Evolutionary conservation across 768 basidiomycete genomes (phyloP), one percentile per base, ranked within the genome.

Genomic region (Tricholoma sp.): DNA sequence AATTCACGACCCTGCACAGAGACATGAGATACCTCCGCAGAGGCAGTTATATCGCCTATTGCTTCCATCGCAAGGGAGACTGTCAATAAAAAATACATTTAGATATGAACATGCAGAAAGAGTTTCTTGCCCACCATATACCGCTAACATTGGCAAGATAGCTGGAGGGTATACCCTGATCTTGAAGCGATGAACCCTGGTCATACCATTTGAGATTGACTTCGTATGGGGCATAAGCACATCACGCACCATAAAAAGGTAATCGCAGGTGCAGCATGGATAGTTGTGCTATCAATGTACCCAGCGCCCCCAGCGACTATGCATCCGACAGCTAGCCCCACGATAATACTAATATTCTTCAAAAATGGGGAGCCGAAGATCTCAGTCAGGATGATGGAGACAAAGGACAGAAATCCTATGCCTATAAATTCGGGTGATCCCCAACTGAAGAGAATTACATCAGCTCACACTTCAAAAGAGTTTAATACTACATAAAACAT

Each of bases 341-440:
- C 79, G 53, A 92, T 88, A 61, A 91, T 84, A 27, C 84, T 85
- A 55, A 83, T 79, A 63, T 91, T 92, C 72, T 88, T 88, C 66
- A 94, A 70, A 75, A 94, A 94, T 0, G 91, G 92, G 3, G 85
- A 86, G 6, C 91, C 92, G 61, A 92, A 90, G 18, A 93, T 70
- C 67, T 94, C 91, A 0, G 86, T 86, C 24, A 93, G 67, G 63
- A 93, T 80, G 63, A 92, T 92, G 9, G 81, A 77, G 50, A 84
- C 64, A 71, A 93, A 94, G 0, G 86, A 86, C 27, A 94, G 76
- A 78, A 95, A 94, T 0, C 92, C 92, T 22, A 95, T 81, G 3
- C 92, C 91, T 49, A 93, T 87, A 72, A 90, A 91, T 65, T 91
- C 80, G 0, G 91, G 85, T 0, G 86, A 86, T 8, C 89, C 91